A percentile compares a stretch with the other conserved stretches of the same genome.
Evolutionary conservation across 495 filamentous ascomycete species (phyloP).

Genomic region (Neurospora sp.): DNA sequence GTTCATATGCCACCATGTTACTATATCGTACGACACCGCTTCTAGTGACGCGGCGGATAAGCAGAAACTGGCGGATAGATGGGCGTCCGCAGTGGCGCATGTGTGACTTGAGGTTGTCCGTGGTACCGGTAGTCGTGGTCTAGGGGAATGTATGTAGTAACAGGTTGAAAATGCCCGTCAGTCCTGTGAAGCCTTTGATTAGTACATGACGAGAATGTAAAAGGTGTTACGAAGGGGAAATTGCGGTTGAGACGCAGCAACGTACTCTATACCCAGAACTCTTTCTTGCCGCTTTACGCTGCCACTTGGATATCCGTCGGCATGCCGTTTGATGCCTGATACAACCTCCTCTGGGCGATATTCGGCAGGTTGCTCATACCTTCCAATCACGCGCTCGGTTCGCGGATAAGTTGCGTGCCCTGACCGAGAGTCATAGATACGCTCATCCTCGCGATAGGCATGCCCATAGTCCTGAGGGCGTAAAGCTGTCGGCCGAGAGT

Average conservation of each 20-base stretch:
- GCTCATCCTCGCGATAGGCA: neutral
- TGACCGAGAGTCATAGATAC: neutral
- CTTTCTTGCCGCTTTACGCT: slow-evolving; percentile 12
- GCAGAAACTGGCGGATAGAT: neutral
- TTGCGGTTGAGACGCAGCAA: neutral
- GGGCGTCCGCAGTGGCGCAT: neutral
- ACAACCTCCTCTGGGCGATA: neutral
- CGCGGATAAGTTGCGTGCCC: neutral
- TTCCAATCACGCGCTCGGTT: neutral
- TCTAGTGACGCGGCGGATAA: neutral
- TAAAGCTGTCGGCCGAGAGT: neutral
- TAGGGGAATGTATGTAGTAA: neutral
- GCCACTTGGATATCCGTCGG: neutral
- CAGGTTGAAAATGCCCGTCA: neutral
- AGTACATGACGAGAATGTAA: neutral
- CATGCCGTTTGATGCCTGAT: neutral
- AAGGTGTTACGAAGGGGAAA: neutral
- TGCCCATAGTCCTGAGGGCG: neutral
- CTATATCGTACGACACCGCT: neutral
- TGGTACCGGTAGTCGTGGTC: neutral
- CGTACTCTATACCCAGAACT: slow-evolving; percentile 16
- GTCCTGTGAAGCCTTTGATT: neutral
- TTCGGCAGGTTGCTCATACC: neutral
- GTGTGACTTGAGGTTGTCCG: neutral
- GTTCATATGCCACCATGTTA: neutral